Conservation (phyloP, 371 early-diverging fungal genomes). For the Mortierella sp. region DNA sequence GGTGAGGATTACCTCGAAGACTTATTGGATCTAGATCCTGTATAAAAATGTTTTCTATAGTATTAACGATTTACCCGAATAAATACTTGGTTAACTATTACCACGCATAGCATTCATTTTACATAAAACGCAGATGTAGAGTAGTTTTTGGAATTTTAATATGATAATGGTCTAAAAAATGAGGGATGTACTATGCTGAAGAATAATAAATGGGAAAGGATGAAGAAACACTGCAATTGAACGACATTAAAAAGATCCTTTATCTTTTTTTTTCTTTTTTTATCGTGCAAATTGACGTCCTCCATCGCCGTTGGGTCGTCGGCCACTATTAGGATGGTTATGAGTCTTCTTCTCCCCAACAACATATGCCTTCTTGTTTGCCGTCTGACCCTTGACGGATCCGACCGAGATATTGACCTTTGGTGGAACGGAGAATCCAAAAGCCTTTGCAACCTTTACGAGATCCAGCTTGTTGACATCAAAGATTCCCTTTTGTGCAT, state of each 20-base stretch:
- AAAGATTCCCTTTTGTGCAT: slow-evolving; percentile 96
- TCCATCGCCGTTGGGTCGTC: slow-evolving; percentile 41
- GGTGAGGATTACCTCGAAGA: slow-evolving; percentile 36
- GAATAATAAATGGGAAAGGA: neutral
- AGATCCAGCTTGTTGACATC: slow-evolving; percentile 94
- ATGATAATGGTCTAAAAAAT: neutral
- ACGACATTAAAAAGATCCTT: neutral
- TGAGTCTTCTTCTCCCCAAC: slow-evolving; percentile 49
- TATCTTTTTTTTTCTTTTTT: neutral
- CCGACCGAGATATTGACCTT: slow-evolving; percentile 91
- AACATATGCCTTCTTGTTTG: slow-evolving; percentile 53
- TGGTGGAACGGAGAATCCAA: slow-evolving; percentile 97
- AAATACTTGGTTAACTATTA: neutral
- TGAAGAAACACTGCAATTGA: neutral
- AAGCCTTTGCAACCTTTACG: slow-evolving; percentile 92
- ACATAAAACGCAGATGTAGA: neutral
- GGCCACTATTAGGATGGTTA: slow-evolving; percentile 45
- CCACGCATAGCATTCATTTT: neutral
- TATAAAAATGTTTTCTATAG: neutral
- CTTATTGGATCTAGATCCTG: slow-evolving; percentile 32
- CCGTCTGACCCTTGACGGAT: slow-evolving; percentile 53
- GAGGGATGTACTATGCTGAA: slow-evolving; percentile 2
- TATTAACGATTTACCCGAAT: neutral
- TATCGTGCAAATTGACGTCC: slow-evolving; percentile 55
- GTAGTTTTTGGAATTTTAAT: neutral